Evolutionary conservation across 331 rosid species (phyloP), one percentile per base, ranked within the genome.

Genomic region (Cydonia oblonga): DNA sequence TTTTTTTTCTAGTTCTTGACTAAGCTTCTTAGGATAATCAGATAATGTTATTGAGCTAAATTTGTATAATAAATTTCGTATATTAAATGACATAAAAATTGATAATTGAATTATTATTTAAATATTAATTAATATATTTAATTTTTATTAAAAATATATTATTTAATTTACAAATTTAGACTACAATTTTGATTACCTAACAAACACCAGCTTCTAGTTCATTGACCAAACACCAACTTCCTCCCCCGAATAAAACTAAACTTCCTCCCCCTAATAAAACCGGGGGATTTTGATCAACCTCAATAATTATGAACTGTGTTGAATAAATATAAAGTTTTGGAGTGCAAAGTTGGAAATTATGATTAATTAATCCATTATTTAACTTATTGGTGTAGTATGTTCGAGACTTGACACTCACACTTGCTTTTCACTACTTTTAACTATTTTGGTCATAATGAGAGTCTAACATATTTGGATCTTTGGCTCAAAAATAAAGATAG

Each of bases 11-110:
- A 38, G 13, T 38, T 38, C 42, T 38, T 9, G 42, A 9, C 42
- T 35, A 35, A 35, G 13, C 38, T 35, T 35, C 12, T 35, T 9
- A 12, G 12, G 0, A 8, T n/a, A n/a, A n/a, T n/a, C n/a, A n/a
- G n/a, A n/a, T n/a, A n/a, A n/a, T n/a, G n/a, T n/a, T n/a, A n/a
- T n/a, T n/a, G n/a, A n/a, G n/a, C n/a, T 28, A 32, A 32, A 32
- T 32, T 32, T 32, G 1, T 32, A 32, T 0, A 6, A 7, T 33
- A 38, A 38, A 38, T 38, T 38, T 38, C 1, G 0, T 38, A 9
- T 0, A 10, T 0, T 38, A 0, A 38, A 38, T 38, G 0, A 1
- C 0, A 9, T 38, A 38, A 38, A 10, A 38, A 0, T 38, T 0
- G 1, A 38, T 38, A 10, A 38, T 38, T 38, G 0, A 38, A 38